Evolutionary conservation across 257 asterid species (phyloP).

Genomic region (Solanum pennellii): DNA sequence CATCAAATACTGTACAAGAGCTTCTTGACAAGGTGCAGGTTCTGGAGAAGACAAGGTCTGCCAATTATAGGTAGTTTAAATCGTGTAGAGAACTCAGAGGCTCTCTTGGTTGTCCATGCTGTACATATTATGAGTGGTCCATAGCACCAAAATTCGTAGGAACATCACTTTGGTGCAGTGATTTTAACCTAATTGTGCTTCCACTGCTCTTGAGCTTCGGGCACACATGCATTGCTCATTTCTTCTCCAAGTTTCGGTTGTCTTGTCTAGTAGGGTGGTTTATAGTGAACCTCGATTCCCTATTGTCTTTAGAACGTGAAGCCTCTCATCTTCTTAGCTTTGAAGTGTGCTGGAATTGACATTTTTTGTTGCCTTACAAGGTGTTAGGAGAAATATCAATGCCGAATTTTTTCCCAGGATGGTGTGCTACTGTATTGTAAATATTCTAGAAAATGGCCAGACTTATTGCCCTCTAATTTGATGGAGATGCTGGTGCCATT

Average conservation of each 20-base stretch:
- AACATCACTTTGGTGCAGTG: background rate
- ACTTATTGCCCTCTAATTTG: background rate
- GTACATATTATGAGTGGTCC: background rate
- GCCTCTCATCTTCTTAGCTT: background rate
- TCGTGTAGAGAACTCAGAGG: background rate
- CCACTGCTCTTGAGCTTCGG: background rate
- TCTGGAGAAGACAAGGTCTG: conserved; percentile 14
- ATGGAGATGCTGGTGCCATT: background rate
- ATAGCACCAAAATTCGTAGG: background rate
- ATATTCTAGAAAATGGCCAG: background rate
- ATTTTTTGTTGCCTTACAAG: background rate
- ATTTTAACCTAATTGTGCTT: background rate
- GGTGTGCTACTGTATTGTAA: background rate
- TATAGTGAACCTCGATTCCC: background rate
- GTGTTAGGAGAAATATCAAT: background rate
- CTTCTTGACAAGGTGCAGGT: conserved; percentile 39
- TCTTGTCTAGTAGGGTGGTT: background rate
- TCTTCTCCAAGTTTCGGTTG: background rate
- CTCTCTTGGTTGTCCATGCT: background rate
- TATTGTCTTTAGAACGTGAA: background rate
- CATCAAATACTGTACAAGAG: conserved; percentile 51
- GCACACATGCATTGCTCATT: background rate
- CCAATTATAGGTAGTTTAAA: conserved; percentile 2
- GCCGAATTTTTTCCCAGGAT: background rate
- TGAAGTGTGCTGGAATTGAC: background rate